Evolutionary conservation across 2,329 filamentous ascomycete species (phyloP).

Genomic region (Talaromyces funiculosus): DNA sequence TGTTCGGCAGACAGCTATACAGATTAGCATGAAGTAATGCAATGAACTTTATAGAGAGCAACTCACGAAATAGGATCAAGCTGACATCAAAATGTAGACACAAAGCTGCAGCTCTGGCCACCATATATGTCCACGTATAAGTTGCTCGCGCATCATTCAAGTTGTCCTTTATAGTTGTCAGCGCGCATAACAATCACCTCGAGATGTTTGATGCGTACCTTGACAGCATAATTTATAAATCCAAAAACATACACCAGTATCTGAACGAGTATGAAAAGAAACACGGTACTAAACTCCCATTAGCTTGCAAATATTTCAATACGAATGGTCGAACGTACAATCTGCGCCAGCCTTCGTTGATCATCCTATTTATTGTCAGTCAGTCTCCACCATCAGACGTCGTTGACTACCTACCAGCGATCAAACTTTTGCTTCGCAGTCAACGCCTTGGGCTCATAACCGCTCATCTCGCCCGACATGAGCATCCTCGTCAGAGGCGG

Average conservation of each 20-base stretch:
- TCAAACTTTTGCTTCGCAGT: slow-evolving; percentile 68
- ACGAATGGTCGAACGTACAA: slow-evolving; percentile 51
- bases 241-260: slow-evolving; percentile 73
- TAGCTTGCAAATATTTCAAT: neutral
- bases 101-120: slow-evolving; percentile 69
- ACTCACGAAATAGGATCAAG: slow-evolving; percentile 61
- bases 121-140: slow-evolving; percentile 71
- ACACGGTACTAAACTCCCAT: slow-evolving; percentile 57
- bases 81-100: slow-evolving; percentile 77
- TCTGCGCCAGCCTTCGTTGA: slow-evolving; percentile 78
- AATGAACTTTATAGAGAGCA: neutral
- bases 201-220: slow-evolving; percentile 36
- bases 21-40: slow-evolving; percentile 7
- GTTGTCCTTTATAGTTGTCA: slow-evolving; percentile 49
- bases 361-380: slow-evolving; percentile 53
- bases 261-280: slow-evolving; percentile 67
- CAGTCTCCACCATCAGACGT: neutral
- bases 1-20: slow-evolving; percentile 65
- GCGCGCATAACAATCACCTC: neutral
- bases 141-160: slow-evolving; percentile 58
- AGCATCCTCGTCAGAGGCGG: slow-evolving; percentile 77
- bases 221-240: slow-evolving; percentile 72
- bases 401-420: slow-evolving; percentile 47
- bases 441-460: slow-evolving; percentile 64
- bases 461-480: slow-evolving; percentile 74